phyloP scores from a whole-genome alignment of 2,329 filamentous ascomycete species.

The Claviceps sp. region DNA sequence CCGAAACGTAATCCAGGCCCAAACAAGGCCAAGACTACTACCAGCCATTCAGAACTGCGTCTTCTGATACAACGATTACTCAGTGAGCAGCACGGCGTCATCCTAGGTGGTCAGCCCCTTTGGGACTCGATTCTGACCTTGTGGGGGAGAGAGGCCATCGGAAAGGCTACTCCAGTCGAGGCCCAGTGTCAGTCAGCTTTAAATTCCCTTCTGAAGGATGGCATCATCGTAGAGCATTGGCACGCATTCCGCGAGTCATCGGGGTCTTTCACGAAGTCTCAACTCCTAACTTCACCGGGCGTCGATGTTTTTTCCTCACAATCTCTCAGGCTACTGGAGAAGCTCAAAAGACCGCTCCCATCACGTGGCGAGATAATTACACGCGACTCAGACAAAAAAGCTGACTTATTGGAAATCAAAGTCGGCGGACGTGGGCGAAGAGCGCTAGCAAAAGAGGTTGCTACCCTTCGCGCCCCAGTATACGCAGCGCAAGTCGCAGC shows the following conservation, averaged over 20 bases:
- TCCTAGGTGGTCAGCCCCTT: conserved; percentile 36
- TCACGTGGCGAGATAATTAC: neutral
- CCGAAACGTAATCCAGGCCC: neutral
- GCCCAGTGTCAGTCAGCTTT: conserved; percentile 26
- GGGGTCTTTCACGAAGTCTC: conserved; percentile 30
- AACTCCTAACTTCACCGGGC: conserved; percentile 28
- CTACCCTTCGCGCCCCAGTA: conserved; percentile 36
- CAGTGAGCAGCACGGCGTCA: conserved; percentile 27
- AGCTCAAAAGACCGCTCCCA: conserved; percentile 30
- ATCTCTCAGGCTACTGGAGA: conserved; percentile 29
- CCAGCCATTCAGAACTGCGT: neutral
- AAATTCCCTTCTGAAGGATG: conserved; percentile 24
- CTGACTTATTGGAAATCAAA: conserved; percentile 8
- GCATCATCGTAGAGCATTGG: conserved; percentile 25
- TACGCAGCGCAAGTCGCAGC: conserved; percentile 28
- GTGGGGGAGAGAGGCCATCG: conserved; percentile 29
- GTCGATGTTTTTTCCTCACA: conserved; percentile 29
- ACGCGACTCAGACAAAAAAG: neutral
- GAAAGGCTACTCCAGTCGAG: conserved; percentile 26
- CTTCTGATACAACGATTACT: conserved; percentile 17
- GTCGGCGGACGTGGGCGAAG: conserved; percentile 18
- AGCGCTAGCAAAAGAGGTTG: conserved; percentile 28
- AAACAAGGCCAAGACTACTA: neutral
- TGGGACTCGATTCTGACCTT: conserved; percentile 33
- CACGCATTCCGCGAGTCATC: conserved; percentile 29